A percentile compares a stretch with the other conserved stretches of the same genome.
These are phyloP conservation scores for Botrytis deweyae DNA, from an alignment of 2,329 filamentous ascomycete species.

Conservation along the genomic window DNA sequence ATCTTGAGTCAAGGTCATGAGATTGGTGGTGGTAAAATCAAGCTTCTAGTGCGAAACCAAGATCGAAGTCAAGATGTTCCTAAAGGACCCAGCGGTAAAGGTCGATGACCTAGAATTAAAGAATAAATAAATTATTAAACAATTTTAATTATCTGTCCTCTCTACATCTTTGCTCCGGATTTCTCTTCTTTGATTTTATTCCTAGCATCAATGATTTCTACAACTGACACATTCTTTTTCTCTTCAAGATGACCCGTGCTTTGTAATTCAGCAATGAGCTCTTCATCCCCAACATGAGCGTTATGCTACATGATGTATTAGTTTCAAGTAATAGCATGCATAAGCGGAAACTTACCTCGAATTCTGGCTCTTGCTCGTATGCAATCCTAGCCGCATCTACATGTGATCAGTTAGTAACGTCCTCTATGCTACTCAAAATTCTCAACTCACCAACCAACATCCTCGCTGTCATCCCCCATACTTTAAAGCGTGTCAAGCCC, in stretches of 20 bases:
- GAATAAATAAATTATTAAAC: constrained; percentile 36
- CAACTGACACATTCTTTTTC: constrained; percentile 49
- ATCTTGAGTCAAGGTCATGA: constrained; percentile 65
- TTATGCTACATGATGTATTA: constrained; percentile 34
- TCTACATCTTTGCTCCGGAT: constrained; percentile 23
- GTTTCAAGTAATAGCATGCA: background rate
- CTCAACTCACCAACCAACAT: constrained; percentile 61
- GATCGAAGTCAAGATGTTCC: constrained; percentile 28
- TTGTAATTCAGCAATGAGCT: constrained; percentile 58
- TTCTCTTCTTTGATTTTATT: constrained; percentile 9
- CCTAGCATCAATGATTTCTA: constrained; percentile 46
- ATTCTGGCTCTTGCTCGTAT: constrained; percentile 79
- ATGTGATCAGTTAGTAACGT: background rate
- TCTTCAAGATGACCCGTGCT: constrained; percentile 56
- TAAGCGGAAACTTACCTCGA: constrained; percentile 59
- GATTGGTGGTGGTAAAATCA: constrained; percentile 62
- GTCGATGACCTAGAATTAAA: constrained; percentile 32
- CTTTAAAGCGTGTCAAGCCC: constrained; percentile 64
- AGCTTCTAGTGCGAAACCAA: constrained; percentile 58
- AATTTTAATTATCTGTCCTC: background rate
- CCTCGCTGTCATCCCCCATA: constrained; percentile 93
- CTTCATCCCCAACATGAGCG: constrained; percentile 51
- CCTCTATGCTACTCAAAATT: background rate
- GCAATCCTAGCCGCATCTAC: constrained; percentile 80
- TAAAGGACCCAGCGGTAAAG: constrained; percentile 35